These are phyloP conservation scores for Cardamine occulta DNA, from an alignment of 345 rosid species.

Conservation along the genomic window DNA sequence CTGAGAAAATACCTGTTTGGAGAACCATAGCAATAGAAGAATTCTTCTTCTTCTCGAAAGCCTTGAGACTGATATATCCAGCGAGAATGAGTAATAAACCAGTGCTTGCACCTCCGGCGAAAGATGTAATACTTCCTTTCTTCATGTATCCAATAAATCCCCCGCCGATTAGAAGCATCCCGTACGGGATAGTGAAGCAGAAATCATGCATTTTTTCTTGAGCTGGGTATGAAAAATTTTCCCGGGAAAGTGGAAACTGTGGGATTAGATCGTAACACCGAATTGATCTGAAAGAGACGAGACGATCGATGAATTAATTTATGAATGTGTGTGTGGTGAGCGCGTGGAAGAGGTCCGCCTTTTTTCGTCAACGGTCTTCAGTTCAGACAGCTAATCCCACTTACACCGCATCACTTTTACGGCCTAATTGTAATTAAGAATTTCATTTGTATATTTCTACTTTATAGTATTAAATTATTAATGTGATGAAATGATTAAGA, in stretches of 20 bases:
- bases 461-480: neutral
- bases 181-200: slow-evolving; percentile 97
- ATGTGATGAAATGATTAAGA: slow-evolving; percentile 3
- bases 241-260: slow-evolving; percentile 29
- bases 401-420: slow-evolving; percentile 11
- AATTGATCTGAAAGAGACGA: slow-evolving; percentile 20
- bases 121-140: slow-evolving; percentile 79
- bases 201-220: slow-evolving; percentile 78
- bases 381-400: slow-evolving; percentile 36
- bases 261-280: neutral
- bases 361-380: slow-evolving; percentile 42
- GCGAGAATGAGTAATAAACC: slow-evolving; percentile 84
- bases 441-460: neutral
- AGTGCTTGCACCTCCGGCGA: slow-evolving; percentile 80
- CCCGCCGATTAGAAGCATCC: slow-evolving; percentile 77
- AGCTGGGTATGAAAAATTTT: neutral
- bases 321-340: slow-evolving; percentile 28
- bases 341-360: slow-evolving; percentile 45
- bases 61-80: slow-evolving; percentile 82
- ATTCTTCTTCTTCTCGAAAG: slow-evolving; percentile 73
- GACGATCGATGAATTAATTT: slow-evolving; percentile 12
- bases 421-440: slow-evolving; percentile 9
- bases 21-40: slow-evolving; percentile 65
- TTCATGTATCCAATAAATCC: slow-evolving; percentile 75
- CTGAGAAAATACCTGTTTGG: slow-evolving; percentile 62